Evolutionary conservation across 139 green algal species (phyloP).

Genomic region (Microglena sp.): DNA sequence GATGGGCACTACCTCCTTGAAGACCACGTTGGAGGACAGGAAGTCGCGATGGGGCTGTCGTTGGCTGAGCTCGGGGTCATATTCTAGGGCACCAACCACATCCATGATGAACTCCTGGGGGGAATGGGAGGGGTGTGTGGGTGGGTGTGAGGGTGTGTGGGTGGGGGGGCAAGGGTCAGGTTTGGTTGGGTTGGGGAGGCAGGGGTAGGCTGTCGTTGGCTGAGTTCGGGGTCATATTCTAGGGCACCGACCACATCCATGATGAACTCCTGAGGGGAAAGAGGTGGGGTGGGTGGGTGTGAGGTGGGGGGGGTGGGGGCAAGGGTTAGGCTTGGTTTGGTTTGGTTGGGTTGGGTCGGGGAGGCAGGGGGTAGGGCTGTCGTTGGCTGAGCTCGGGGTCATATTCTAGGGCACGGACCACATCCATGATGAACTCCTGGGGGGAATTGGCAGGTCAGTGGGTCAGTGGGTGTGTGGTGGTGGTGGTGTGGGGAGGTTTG

Average conservation of each 20-base stretch:
- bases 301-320: too few relatives aligned
- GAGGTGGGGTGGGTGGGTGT: too few relatives aligned
- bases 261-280: constrained; percentile 79
- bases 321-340: too few relatives aligned
- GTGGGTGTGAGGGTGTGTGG: too few relatives aligned
- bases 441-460: background rate
- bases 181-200: too few relatives aligned
- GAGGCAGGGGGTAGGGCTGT: too few relatives aligned
- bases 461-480: too few relatives aligned
- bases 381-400: constrained; percentile 72
- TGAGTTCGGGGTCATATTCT: constrained; percentile 82
- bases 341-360: too few relatives aligned
- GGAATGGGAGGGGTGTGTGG: background rate
- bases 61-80: constrained; percentile 65
- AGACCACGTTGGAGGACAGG: constrained; percentile 22
- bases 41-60: constrained; percentile 56
- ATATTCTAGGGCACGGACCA: constrained; percentile 91
- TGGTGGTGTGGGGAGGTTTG: too few relatives aligned
- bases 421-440: constrained; percentile 68
- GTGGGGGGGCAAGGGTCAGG: too few relatives aligned
- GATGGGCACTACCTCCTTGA: constrained; percentile 73
- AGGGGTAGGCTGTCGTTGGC: too few relatives aligned
- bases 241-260: constrained; percentile 84
- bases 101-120: constrained; percentile 66
- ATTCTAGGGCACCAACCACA: constrained; percentile 87